phyloP scores from a whole-genome alignment of 441 rosid species.

The Croton setiger region DNA sequence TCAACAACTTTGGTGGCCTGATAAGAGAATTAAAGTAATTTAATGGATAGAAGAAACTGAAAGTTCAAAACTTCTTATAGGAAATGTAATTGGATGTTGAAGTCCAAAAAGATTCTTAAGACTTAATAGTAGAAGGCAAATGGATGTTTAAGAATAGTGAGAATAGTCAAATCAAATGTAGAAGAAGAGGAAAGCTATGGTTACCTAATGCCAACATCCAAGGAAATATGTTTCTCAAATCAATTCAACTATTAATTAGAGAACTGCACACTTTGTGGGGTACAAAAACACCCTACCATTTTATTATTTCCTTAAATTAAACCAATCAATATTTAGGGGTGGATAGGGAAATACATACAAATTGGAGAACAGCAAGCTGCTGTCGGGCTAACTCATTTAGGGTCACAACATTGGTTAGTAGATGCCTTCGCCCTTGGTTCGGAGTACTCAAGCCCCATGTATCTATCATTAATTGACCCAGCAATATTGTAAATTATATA shows the following conservation, averaged over 20 bases:
- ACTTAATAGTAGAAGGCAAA: too few relatives aligned
- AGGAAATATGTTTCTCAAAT: slow-evolving; percentile 29
- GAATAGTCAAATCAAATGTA: slow-evolving; percentile 6
- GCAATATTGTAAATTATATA: too few relatives aligned
- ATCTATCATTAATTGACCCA: too few relatives aligned
- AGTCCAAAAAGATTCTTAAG: not conserved
- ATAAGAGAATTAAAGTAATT: not conserved
- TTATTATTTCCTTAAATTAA: not conserved
- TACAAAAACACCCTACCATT: slow-evolving; percentile 41
- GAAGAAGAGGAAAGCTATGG: slow-evolving; percentile 12
- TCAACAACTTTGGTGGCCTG: not conserved
- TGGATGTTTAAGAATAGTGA: not conserved
- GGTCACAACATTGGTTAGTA: not conserved
- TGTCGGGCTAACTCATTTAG: not conserved
- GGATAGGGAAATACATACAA: not conserved
- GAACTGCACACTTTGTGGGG: slow-evolving; percentile 30
- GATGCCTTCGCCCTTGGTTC: not conserved
- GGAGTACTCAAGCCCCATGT: not conserved
- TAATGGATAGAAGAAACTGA: not conserved
- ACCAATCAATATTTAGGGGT: not conserved
- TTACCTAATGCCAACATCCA: slow-evolving; percentile 38
- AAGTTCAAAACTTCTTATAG: not conserved
- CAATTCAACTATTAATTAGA: slow-evolving; percentile 13
- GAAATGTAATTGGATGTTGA: too few relatives aligned
- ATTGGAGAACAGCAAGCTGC: not conserved